Percentiles rank a stretch among this genome's conserved stretches.
Evolutionary conservation across 2,329 filamentous ascomycete genomes (phyloP).

Genomic region (Herpotrichia juniperi): DNA sequence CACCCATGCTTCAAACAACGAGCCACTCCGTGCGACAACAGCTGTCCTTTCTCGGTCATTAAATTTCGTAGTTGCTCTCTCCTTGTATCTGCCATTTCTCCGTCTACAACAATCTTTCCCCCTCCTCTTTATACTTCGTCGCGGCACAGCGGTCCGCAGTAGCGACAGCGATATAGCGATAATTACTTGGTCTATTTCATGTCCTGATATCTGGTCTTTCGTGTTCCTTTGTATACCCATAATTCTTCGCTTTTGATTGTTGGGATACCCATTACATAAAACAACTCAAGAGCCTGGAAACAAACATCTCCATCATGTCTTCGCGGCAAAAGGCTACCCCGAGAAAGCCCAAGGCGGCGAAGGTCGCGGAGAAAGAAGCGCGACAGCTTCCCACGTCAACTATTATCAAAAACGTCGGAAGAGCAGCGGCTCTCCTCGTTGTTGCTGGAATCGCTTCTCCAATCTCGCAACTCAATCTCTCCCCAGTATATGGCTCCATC

Average conservation of each 20-base stretch:
- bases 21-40: slow-evolving; percentile 28
- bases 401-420: slow-evolving; percentile 37
- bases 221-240: neutral
- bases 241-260: neutral
- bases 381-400: slow-evolving; percentile 27
- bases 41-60: slow-evolving; percentile 32
- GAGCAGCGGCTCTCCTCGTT: slow-evolving; percentile 52
- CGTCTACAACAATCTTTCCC: neutral
- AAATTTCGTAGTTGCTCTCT: slow-evolving; percentile 15
- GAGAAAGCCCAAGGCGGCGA: slow-evolving; percentile 41
- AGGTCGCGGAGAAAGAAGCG: slow-evolving; percentile 29
- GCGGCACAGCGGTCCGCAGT: slow-evolving; percentile 18
- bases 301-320: slow-evolving; percentile 29
- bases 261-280: slow-evolving; percentile 1
- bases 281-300: slow-evolving; percentile 1
- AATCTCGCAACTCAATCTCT: slow-evolving; percentile 76
- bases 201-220: slow-evolving; percentile 13
- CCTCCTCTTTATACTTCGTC: neutral
- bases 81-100: slow-evolving; percentile 3
- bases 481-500: slow-evolving; percentile 87
- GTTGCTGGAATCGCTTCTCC: slow-evolving; percentile 70
- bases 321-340: slow-evolving; percentile 37
- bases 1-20: slow-evolving; percentile 38
- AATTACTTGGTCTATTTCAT: neutral
- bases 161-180: slow-evolving; percentile 3